Evolutionary conservation across 2,329 filamentous ascomycete species (phyloP).

Genomic region (Aureobasidium lini): DNA sequence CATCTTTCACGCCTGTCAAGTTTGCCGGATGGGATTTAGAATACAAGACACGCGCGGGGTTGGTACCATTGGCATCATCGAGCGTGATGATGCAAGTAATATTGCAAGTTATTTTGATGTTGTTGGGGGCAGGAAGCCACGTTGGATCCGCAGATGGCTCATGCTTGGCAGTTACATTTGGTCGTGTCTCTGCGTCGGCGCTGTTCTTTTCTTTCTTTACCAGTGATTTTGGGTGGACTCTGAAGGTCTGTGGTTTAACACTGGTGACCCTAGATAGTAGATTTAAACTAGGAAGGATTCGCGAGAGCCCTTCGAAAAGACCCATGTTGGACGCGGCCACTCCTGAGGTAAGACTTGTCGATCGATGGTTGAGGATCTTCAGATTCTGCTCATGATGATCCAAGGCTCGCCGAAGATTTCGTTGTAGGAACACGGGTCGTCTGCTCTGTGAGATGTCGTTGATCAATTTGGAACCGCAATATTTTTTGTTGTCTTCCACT

Average conservation of each 20-base stretch:
- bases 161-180: neutral
- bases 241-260: neutral
- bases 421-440: slow-evolving; percentile 21
- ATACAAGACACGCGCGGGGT: neutral
- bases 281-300: slow-evolving; percentile 24
- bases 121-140: neutral
- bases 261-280: slow-evolving; percentile 22
- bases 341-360: neutral
- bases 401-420: slow-evolving; percentile 25
- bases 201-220: neutral
- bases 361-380: neutral
- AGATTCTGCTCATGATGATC: slow-evolving; percentile 22
- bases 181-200: neutral
- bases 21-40: neutral
- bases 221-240: neutral
- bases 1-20: slow-evolving; percentile 13
- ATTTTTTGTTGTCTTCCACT: slow-evolving; percentile 3
- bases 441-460: neutral
- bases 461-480: neutral
- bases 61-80: neutral
- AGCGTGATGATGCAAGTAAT: neutral
- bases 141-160: neutral
- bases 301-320: slow-evolving; percentile 17
- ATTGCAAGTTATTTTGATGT: neutral
- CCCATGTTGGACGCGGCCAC: neutral